These are phyloP conservation scores for Saccharomyces jurei DNA, from an alignment of 805 yeast species.

Conservation along the genomic window DNA sequence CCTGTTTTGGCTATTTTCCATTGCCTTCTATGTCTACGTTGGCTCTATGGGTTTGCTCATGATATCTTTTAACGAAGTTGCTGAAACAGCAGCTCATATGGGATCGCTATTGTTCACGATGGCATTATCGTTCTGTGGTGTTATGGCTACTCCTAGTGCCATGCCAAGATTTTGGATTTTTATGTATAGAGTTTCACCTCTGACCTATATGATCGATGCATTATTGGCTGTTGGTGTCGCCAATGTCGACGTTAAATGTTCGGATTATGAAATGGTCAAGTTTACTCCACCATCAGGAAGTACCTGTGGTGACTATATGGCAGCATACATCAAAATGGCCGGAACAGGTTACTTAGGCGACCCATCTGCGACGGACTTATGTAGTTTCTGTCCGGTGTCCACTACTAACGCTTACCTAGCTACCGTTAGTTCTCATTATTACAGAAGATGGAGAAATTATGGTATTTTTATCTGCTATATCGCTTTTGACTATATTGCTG, in stretches of 20 bases:
- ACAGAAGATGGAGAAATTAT: conserved; percentile 48
- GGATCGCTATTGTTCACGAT: conserved; percentile 51
- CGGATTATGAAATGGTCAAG: conserved; percentile 38
- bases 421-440: conserved; percentile 33
- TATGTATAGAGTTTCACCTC: conserved; percentile 68
- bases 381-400: conserved; percentile 50
- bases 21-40: conserved; percentile 45
- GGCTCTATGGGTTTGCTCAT: conserved; percentile 52
- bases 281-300: conserved; percentile 47
- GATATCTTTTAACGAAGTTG: conserved; percentile 51
- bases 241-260: conserved; percentile 40
- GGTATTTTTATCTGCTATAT: conserved; percentile 51
- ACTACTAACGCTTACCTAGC: conserved; percentile 52
- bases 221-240: conserved; percentile 50
- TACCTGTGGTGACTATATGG: conserved; percentile 52
- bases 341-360: conserved; percentile 43
- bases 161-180: conserved; percentile 75
- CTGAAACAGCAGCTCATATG: conserved; percentile 57
- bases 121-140: conserved; percentile 72
- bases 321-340: conserved; percentile 24
- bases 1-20: conserved; percentile 39
- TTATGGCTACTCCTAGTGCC: conserved; percentile 46
- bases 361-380: conserved; percentile 41
- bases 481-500: conserved; percentile 35
- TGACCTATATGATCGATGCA: conserved; percentile 56